Conservation (phyloP, 2,329 filamentous ascomycete species). For the Botrytis medusae region DNA sequence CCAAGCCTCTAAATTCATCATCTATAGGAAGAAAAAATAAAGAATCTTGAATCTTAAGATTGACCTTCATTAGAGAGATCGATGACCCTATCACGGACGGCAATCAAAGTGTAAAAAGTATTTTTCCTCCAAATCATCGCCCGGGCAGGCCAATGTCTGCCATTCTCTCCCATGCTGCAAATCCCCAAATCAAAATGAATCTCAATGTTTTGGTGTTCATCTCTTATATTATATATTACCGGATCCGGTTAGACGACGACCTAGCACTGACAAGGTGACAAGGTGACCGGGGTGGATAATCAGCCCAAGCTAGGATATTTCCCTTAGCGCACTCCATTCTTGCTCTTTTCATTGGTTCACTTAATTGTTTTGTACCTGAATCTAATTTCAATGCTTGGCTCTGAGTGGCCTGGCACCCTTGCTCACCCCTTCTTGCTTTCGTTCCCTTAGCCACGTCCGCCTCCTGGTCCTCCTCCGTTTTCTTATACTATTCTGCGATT, state of each 20-base stretch:
- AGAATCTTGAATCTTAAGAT: background rate
- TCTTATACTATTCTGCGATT: background rate
- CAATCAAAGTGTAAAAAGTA: background rate
- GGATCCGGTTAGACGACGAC: background rate
- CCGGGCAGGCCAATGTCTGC: background rate
- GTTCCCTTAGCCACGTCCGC: conserved; percentile 1
- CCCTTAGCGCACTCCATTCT: background rate
- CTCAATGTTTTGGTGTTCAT: conserved; percentile 2
- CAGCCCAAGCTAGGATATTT: background rate
- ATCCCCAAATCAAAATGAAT: conserved; percentile 1
- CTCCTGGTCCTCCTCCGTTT: background rate
- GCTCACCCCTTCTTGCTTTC: conserved; percentile 15
- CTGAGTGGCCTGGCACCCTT: background rate
- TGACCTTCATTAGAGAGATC: background rate
- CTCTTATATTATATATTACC: background rate
- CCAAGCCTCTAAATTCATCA: background rate
- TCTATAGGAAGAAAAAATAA: background rate
- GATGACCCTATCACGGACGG: background rate
- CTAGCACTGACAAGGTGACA: background rate
- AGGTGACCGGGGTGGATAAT: rapidly evolving
- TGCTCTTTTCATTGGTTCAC: background rate
- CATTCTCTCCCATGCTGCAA: background rate
- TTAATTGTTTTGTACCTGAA: background rate
- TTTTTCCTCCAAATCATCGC: background rate
- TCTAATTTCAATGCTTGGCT: conserved; percentile 2